Evolutionary conservation across 176 grass and related monocot species (phyloP).

Genomic region (Cenchrus purpureus): DNA sequence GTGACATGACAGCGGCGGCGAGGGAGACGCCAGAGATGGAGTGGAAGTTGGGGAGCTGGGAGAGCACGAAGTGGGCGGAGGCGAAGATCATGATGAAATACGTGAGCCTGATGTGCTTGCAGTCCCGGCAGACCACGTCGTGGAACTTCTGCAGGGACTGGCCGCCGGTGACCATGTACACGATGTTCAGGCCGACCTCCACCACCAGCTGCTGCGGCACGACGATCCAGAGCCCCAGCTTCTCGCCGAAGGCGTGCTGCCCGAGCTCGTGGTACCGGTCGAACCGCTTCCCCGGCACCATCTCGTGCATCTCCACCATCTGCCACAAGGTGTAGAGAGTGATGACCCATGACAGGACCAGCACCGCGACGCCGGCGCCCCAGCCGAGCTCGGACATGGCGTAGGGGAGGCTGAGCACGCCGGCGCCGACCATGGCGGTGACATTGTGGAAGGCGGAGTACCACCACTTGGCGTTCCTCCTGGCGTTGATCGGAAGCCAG

Average conservation of each 20-base stretch:
- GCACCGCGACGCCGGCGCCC: constrained; percentile 71
- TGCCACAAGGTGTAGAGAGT: constrained; percentile 96
- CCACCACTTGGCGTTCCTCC: constrained; percentile 89
- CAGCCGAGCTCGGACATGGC: constrained; percentile 94
- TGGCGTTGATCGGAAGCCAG: not conserved
- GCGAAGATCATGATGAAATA: constrained; percentile 50
- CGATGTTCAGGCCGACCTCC: constrained; percentile 83
- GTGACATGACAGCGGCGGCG: constrained; percentile 13
- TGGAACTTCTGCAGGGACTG: constrained; percentile 90
- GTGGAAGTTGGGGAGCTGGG: constrained; percentile 27
- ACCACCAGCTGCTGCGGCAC: constrained; percentile 82
- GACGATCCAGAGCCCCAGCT: constrained; percentile 77
- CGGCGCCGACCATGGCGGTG: constrained; percentile 96
- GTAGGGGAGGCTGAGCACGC: constrained; percentile 82
- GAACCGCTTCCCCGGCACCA: constrained; percentile 84
- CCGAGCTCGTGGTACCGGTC: constrained; percentile 92
- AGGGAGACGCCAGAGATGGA: constrained; percentile 24
- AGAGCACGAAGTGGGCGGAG: not conserved
- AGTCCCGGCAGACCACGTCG: constrained; percentile 56
- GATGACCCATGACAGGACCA: constrained; percentile 83
- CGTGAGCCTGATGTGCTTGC: constrained; percentile 62
- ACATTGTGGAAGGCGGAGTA: constrained; percentile 97
- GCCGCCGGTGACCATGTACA: constrained; percentile 95
- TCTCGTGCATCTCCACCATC: constrained; percentile 99
- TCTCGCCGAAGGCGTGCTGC: constrained; percentile 85